Conservation (phyloP, 202 grass and related monocot genomes). For the Bolboschoenoplectus hybrid region DNA sequence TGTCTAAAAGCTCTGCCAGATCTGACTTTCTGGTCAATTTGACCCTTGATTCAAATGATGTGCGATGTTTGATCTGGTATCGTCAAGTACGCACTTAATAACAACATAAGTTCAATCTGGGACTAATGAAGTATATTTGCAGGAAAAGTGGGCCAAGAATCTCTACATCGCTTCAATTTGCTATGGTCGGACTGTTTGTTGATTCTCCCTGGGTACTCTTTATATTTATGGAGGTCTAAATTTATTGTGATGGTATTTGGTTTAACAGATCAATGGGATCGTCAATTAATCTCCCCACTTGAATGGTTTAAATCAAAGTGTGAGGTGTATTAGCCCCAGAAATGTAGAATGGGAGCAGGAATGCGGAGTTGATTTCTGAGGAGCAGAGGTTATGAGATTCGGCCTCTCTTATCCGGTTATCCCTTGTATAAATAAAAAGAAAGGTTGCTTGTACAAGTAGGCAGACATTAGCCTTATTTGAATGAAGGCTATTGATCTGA, state of each 20-base stretch:
- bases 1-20: not conserved
- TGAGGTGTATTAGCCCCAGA: conserved; percentile 20
- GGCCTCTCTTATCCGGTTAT: conserved; percentile 24
- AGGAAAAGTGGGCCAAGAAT: conserved; percentile 99
- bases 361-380: not conserved
- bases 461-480: conserved; percentile 38
- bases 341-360: conserved; percentile 32
- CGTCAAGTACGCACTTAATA: not conserved
- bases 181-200: conserved; percentile 81
- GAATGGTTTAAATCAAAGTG: conserved; percentile 7
- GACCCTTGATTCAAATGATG: conserved; percentile 6
- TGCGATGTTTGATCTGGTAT: no score
- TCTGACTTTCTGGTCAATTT: not conserved
- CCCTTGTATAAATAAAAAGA: conserved; percentile 40
- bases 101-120: not conserved
- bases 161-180: conserved; percentile 95
- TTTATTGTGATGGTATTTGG: conserved; percentile 31
- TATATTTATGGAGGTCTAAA: conserved; percentile 38
- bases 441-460: conserved; percentile 41
- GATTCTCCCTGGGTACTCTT: conserved; percentile 48
- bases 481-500: conserved; percentile 37
- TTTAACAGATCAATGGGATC: conserved; percentile 24
- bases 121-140: conserved; percentile 43
- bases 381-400: conserved; percentile 23
- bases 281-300: conserved; percentile 25